Evolutionary conservation across 2,329 filamentous ascomycete genomes (phyloP).

Genomic region (Stemphylium vesicarium): DNA sequence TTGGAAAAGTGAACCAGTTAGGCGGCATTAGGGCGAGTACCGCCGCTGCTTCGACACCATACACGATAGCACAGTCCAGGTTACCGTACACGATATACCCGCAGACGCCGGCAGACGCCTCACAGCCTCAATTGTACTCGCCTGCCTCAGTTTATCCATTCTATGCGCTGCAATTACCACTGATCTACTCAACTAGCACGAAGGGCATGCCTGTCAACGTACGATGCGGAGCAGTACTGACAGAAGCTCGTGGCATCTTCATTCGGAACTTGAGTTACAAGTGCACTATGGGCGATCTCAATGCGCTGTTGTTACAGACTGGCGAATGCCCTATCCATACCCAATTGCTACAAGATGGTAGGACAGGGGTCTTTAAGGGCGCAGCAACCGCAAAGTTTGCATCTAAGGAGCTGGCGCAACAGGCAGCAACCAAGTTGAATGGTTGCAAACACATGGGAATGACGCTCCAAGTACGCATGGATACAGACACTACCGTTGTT

Average conservation of each 20-base stretch:
- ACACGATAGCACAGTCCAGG: conserved; percentile 20
- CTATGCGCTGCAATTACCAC: conserved; percentile 20
- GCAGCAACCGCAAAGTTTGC: conserved; percentile 42
- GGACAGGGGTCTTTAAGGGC: conserved; percentile 37
- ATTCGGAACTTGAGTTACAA: conserved; percentile 42
- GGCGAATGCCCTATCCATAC: conserved; percentile 32
- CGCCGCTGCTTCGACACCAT: conserved; percentile 19
- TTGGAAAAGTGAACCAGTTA: conserved; percentile 32
- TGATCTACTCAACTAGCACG: conserved; percentile 39
- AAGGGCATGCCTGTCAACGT: conserved; percentile 46
- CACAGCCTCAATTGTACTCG: conserved; percentile 18
- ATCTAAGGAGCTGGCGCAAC: conserved; percentile 38
- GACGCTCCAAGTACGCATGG: conserved; percentile 41
- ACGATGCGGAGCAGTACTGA: conserved; percentile 40
- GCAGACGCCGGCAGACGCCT: conserved; percentile 23
- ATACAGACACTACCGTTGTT: conserved; percentile 43
- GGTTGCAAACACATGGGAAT: conserved; percentile 34
- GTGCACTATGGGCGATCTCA: conserved; percentile 32
- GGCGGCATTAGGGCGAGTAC: conserved; percentile 9
- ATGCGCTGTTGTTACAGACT: conserved; percentile 33
- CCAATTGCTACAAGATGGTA: conserved; percentile 33
- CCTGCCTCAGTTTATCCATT: conserved; percentile 24
- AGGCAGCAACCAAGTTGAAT: conserved; percentile 37
- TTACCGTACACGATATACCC: conserved; percentile 34
- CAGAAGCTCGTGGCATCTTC: conserved; percentile 47